These are phyloP conservation scores for Isabelozyma rhagii DNA, from an alignment of 805 yeast species.

Conservation along the genomic window DNA sequence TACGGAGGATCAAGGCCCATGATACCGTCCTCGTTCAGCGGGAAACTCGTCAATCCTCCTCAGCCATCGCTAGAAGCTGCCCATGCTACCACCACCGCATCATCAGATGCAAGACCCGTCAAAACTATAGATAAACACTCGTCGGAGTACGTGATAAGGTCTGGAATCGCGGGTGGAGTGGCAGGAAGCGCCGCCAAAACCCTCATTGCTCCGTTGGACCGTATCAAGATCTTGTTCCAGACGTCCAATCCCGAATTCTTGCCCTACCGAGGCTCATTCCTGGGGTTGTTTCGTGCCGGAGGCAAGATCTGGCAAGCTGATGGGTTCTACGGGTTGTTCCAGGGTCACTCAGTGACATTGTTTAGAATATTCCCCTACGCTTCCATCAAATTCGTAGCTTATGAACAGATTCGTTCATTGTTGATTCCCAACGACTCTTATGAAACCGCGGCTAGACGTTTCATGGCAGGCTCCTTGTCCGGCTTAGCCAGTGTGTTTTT, in stretches of 20 bases:
- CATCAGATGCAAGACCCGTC: conserved; percentile 9
- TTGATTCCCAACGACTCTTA: conserved; percentile 70
- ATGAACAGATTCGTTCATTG: conserved; percentile 82
- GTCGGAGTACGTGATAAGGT: conserved; percentile 71
- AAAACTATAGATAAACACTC: conserved; percentile 61
- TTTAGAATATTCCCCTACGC: conserved; percentile 94
- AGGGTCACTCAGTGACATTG: conserved; percentile 94
- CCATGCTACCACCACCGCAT: conserved; percentile 22
- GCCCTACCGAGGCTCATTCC: conserved; percentile 73
- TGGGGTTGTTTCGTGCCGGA: conserved; percentile 75
- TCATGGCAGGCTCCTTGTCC: conserved; percentile 85
- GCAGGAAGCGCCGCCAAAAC: conserved; percentile 98
- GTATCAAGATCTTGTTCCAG: conserved; percentile 93
- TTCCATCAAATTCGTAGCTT: conserved; percentile 92
- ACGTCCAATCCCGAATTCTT: conserved; percentile 88
- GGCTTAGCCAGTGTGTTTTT: conserved; percentile 83
- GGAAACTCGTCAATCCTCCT: background rate
- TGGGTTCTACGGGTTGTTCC: conserved; percentile 80
- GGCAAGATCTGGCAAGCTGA: conserved; percentile 60
- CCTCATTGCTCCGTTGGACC: conserved; percentile 88
- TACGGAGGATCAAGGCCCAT: background rate
- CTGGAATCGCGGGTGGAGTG: conserved; percentile 91
- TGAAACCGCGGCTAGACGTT: conserved; percentile 79
- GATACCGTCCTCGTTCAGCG: background rate
- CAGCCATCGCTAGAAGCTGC: background rate